Conservation (phyloP, 768 basidiomycete genomes). For the Termitomyces sp. region DNA sequence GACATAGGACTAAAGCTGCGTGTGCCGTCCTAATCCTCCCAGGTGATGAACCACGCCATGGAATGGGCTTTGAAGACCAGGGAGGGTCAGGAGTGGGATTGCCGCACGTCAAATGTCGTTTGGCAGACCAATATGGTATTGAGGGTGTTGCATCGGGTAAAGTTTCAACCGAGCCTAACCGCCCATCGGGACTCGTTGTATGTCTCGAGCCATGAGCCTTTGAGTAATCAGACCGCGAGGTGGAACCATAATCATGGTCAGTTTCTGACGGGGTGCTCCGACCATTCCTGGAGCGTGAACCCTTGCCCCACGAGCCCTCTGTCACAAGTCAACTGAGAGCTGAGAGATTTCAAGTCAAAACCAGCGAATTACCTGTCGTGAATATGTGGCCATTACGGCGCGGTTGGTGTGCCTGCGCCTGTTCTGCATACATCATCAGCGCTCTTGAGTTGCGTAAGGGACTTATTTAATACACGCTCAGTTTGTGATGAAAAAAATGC, state of each 20-base stretch:
- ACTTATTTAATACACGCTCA: neutral
- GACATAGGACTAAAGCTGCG: slow-evolving; percentile 84
- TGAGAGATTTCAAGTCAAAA: neutral
- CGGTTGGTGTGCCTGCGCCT: slow-evolving; percentile 10
- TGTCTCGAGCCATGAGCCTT: slow-evolving; percentile 28
- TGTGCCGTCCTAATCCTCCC: slow-evolving; percentile 89
- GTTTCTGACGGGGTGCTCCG: slow-evolving; percentile 49
- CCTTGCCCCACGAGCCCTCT: slow-evolving; percentile 26
- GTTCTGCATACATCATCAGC: slow-evolving; percentile 12
- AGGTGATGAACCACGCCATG: slow-evolving; percentile 78
- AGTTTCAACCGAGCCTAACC: slow-evolving; percentile 40
- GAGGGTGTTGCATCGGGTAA: slow-evolving; percentile 49
- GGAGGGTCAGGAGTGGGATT: slow-evolving; percentile 73
- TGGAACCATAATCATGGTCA: slow-evolving; percentile 44
- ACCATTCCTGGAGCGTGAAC: slow-evolving; percentile 17
- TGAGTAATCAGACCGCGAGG: slow-evolving; percentile 41
- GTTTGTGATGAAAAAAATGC: neutral
- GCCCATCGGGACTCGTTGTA: slow-evolving; percentile 29
- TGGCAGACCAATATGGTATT: slow-evolving; percentile 81
- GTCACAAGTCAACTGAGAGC: slow-evolving; percentile 17
- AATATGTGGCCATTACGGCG: slow-evolving; percentile 21
- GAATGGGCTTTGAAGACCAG: slow-evolving; percentile 58
- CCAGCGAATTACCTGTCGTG: slow-evolving; percentile 17
- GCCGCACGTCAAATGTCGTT: slow-evolving; percentile 87
- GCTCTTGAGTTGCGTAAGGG: neutral